phyloP scores from a whole-genome alignment of 371 early-diverging fungal genomes.

The Lichtheimia ornata region DNA sequence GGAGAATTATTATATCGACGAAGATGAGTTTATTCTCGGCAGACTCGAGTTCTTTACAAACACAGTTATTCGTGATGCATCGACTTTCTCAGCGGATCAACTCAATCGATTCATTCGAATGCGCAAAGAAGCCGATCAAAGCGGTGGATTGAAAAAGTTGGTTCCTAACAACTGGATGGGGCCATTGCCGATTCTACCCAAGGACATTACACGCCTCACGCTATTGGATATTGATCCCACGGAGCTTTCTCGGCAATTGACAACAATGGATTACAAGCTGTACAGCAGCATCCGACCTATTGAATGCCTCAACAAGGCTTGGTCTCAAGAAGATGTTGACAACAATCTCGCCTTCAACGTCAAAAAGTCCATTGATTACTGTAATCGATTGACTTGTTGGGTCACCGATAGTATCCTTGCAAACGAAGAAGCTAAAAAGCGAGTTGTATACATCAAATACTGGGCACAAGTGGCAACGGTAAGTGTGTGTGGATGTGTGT shows the following conservation, averaged over 20 bases:
- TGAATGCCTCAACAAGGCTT: constrained; percentile 88
- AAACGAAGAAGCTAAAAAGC: constrained; percentile 74
- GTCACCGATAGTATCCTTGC: constrained; percentile 75
- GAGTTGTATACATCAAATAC: constrained; percentile 74
- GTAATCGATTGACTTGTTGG: constrained; percentile 74
- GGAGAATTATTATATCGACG: constrained; percentile 81
- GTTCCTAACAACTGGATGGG: constrained; percentile 62
- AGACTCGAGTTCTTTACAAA: constrained; percentile 76
- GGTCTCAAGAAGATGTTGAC: constrained; percentile 72
- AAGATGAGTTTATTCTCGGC: constrained; percentile 64
- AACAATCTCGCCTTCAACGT: constrained; percentile 62
- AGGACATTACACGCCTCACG: constrained; percentile 59
- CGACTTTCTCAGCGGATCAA: constrained; percentile 70
- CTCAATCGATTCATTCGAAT: constrained; percentile 70
- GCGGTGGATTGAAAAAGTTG: constrained; percentile 58
- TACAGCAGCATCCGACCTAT: constrained; percentile 80
- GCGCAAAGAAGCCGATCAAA: constrained; percentile 57
- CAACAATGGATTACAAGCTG: constrained; percentile 77
- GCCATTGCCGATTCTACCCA: constrained; percentile 72
- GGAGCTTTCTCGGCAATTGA: constrained; percentile 92
- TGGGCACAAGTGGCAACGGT: constrained; percentile 84
- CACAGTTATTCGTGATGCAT: constrained; percentile 71
- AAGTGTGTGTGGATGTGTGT: constrained; percentile 18
- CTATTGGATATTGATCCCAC: constrained; percentile 86
- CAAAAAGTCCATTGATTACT: constrained; percentile 72